Evolutionary conservation across 2,329 filamentous ascomycete genomes (phyloP), one percentile per base, ranked within the genome.

Genomic region (Cadophora sp.): DNA sequence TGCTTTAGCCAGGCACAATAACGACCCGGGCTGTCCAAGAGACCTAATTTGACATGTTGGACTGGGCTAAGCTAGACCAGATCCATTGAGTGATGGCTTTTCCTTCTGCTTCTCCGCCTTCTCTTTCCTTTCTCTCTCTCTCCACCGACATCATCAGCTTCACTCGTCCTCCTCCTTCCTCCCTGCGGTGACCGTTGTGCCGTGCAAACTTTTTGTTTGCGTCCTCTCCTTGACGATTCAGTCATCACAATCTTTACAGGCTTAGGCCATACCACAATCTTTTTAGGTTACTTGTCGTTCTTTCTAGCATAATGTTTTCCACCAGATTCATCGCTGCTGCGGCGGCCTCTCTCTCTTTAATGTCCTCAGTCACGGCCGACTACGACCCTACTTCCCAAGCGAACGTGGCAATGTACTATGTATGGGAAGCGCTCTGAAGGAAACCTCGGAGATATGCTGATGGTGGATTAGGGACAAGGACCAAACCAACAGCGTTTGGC

Each of bases 361-460:
- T 76, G 43, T 55, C 72, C 62, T 70, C 72, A 55, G 62, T 70
- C 46, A 51, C 68, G 16, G 69, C 77, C 64, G 51, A 67, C 27
- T 81, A 81, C 68, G 73, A 77, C 65, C 71, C 76, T 34, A 70
- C 63, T 4, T 78, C 78, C 0, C 79, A 80, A 63, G 76, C 76
- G 50, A 83, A 83, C 69, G 76, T 83, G 40, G 81, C 77, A 8
- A 76, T 82, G 4, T 83, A 83, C 69, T 83, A 79, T 73, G 81
- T 82, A 76, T 67, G 75, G 43, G 34, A 29, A 31, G n/a, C 6
- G 22, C 19, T 48, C n/a, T 1, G 16, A 48, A 2, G 31, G 48
- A 14, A 40, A 12, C 29, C 14, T 9, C 29, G 22, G 26, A 46
- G 14, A 43, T 31, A 48, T 34, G 40, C 64, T 71, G 37, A 72